phyloP scores from a whole-genome alignment of 257 asterid genomes.

The Salvia splendens region DNA sequence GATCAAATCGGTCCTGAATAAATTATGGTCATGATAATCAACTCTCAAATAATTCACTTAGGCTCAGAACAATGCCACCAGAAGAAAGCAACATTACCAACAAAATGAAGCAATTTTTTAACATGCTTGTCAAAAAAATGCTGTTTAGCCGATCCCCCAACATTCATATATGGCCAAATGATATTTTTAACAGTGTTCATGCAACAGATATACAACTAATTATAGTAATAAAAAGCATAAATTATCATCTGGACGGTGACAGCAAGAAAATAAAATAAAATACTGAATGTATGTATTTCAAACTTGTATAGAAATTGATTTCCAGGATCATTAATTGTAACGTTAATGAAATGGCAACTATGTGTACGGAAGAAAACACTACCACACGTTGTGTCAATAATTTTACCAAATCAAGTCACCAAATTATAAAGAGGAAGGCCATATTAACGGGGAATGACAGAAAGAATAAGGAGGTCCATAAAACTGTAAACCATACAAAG shows the following conservation, averaged over 20 bases:
- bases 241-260: neutral
- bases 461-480: neutral
- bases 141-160: no score
- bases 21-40: slow-evolving; percentile 25
- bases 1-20: slow-evolving; percentile 79
- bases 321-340: neutral
- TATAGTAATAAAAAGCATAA: neutral
- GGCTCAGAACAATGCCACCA: slow-evolving; percentile 23
- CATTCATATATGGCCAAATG: neutral
- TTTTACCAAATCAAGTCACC: slow-evolving; percentile 10
- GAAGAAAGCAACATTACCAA: neutral
- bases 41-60: slow-evolving; percentile 11
- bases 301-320: neutral
- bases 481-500: slow-evolving; percentile 11
- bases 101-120: neutral
- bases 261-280: neutral
- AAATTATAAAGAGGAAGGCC: neutral
- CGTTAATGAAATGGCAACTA: neutral
- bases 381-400: neutral
- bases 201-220: neutral
- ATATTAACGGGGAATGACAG: neutral
- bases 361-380: neutral
- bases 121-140: neutral
- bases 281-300: neutral
- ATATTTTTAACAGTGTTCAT: neutral